phyloP scores from a whole-genome alignment of 345 rosid genomes.

The Hibiscus mutabilis region DNA sequence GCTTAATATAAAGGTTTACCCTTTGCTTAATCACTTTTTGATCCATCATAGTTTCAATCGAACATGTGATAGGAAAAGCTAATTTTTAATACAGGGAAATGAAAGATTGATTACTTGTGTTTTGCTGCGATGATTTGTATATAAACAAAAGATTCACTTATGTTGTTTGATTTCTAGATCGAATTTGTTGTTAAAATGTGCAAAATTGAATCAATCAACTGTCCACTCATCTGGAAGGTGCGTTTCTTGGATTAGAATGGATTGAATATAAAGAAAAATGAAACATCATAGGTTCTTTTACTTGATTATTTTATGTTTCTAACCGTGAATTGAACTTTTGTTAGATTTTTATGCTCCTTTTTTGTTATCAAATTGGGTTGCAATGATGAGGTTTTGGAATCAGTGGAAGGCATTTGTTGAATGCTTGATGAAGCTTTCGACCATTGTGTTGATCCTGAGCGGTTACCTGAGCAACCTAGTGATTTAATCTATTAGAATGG shows the following conservation, averaged over 20 bases:
- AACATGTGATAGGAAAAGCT: background rate
- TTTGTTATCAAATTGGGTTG: constrained; percentile 22
- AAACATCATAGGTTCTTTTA: background rate
- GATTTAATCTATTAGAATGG: too few species aligned
- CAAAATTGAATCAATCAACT: background rate
- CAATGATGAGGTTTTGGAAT: constrained; percentile 33
- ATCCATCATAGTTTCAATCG: background rate
- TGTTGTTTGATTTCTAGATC: background rate
- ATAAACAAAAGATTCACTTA: background rate
- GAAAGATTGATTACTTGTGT: background rate
- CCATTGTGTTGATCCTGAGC: constrained; percentile 18
- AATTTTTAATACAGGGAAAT: background rate
- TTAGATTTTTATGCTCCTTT: background rate
- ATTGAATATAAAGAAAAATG: too few species aligned
- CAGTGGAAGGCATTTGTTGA: constrained; percentile 9
- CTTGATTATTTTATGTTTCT: background rate
- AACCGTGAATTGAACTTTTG: background rate
- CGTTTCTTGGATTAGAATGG: background rate
- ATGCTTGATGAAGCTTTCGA: constrained; percentile 10
- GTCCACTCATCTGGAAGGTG: background rate
- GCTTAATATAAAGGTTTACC: constrained; percentile 51
- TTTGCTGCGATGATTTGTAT: background rate
- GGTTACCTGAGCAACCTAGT: too few species aligned
- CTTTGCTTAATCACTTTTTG: background rate
- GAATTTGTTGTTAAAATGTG: background rate